Evolutionary conservation across 2,329 filamentous ascomycete genomes (phyloP).

Genomic region (Sarocladium strictum): DNA sequence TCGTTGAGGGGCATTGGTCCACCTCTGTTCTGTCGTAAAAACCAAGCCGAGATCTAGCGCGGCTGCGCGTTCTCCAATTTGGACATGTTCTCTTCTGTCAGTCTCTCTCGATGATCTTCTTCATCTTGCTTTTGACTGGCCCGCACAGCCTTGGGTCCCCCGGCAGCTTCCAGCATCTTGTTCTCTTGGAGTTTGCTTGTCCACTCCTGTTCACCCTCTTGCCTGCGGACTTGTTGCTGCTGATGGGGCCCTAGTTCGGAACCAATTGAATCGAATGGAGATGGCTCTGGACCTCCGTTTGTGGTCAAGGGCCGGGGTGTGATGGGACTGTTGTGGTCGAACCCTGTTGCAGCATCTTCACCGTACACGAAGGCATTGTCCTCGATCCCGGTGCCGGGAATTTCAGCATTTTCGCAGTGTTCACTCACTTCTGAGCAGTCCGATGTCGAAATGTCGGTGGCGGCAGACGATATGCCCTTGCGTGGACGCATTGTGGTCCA

Average conservation of each 20-base stretch:
- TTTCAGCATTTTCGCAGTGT: conserved; percentile 35
- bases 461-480: conserved; percentile 18
- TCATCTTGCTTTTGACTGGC: conserved; percentile 28
- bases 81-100: conserved; percentile 50
- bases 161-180: conserved; percentile 41
- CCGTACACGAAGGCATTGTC: conserved; percentile 19
- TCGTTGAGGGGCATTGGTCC: neutral
- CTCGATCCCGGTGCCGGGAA: conserved; percentile 30
- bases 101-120: conserved; percentile 30
- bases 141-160: conserved; percentile 21
- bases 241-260: conserved; percentile 24
- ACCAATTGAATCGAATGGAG: conserved; percentile 33
- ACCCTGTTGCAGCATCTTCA: conserved; percentile 14
- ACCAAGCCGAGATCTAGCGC: neutral
- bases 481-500: conserved; percentile 39
- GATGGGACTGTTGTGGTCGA: conserved; percentile 21
- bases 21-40: conserved; percentile 5
- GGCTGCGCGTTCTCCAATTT: conserved; percentile 29
- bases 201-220: conserved; percentile 34
- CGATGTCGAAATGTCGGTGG: conserved; percentile 20
- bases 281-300: conserved; percentile 32
- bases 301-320: conserved; percentile 35
- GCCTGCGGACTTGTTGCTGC: conserved; percentile 22
- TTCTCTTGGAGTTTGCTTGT: conserved; percentile 38
- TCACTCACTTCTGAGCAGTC: conserved; percentile 41